A percentile compares a stretch with the other conserved stretches of the same genome.
phyloP scores from a whole-genome alignment of 164 flowering plant genomes.

The Taxillus chinensis region DNA sequence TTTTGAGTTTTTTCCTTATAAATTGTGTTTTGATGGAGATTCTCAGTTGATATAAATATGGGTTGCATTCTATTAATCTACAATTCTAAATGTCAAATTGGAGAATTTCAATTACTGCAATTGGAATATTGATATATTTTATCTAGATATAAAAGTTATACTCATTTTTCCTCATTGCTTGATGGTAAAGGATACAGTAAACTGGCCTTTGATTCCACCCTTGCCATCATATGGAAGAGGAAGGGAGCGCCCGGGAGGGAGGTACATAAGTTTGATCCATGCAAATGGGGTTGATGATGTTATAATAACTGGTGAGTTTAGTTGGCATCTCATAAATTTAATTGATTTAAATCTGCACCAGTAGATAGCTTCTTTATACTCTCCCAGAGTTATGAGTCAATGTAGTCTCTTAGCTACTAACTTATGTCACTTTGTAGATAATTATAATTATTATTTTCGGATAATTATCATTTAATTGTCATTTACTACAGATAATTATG shows the following conservation, averaged over 20 bases:
- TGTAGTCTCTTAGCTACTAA: no score
- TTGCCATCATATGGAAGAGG: slow-evolving; percentile 98
- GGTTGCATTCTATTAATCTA: no score
- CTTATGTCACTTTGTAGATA: no score
- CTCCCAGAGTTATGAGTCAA: neutral
- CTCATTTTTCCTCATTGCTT: slow-evolving; percentile 2
- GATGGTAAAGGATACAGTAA: slow-evolving; percentile 46
- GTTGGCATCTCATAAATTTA: neutral
- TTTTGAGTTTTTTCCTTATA: no score
- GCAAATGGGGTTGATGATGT: slow-evolving; percentile 83
- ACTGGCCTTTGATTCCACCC: slow-evolving; percentile 84
- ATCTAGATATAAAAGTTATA: neutral
- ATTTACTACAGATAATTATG: no score
- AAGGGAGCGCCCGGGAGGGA: slow-evolving; percentile 89
- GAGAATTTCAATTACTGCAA: no score
- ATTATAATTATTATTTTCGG: no score
- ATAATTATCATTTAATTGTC: no score
- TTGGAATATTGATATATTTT: no score
- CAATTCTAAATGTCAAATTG: no score
- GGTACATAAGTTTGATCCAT: slow-evolving; percentile 88
- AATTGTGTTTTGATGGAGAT: no score
- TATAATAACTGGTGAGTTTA: slow-evolving; percentile 71
- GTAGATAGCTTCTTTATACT: neutral
- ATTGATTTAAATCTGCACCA: neutral
- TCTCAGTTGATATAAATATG: no score